Conservation (phyloP, 352 stramenopile genomes). For the Plasmopara muralis region DNA sequence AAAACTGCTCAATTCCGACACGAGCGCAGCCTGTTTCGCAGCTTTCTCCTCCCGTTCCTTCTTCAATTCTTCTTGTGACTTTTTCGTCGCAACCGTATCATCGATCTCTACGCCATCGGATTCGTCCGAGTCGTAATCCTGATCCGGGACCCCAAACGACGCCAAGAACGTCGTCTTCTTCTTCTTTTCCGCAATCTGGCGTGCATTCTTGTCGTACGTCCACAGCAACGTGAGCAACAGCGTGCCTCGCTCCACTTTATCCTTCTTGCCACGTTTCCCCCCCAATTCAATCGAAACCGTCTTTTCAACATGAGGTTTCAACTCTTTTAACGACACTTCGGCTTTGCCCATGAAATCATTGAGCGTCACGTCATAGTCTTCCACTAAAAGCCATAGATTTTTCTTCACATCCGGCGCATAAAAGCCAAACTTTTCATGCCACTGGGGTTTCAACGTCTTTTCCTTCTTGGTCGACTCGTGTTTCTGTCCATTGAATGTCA, state of each 20-base stretch:
- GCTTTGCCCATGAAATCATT: slow-evolving; percentile 80
- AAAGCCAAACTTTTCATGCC: slow-evolving; percentile 80
- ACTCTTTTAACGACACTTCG: slow-evolving; percentile 43
- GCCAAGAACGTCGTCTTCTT: slow-evolving; percentile 59
- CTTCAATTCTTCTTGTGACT: slow-evolving; percentile 59
- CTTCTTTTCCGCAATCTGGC: slow-evolving; percentile 62
- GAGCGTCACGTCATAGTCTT: slow-evolving; percentile 69
- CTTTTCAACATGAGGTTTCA: slow-evolving; percentile 50
- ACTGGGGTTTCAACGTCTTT: slow-evolving; percentile 61
- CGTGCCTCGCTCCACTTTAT: slow-evolving; percentile 54
- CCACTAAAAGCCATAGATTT: slow-evolving; percentile 47
- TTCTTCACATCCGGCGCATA: slow-evolving; percentile 49
- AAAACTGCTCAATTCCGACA: slow-evolving; percentile 69
- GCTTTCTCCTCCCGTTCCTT: slow-evolving; percentile 64
- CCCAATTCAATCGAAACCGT: slow-evolving; percentile 49
- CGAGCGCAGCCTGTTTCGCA: slow-evolving; percentile 67
- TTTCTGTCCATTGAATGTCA: slow-evolving; percentile 71
- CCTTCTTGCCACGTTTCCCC: slow-evolving; percentile 57
- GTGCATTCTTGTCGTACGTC: slow-evolving; percentile 43
- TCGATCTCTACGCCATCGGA: slow-evolving; percentile 58
- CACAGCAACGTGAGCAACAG: slow-evolving; percentile 53
- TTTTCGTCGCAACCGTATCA: slow-evolving; percentile 40
- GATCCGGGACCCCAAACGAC: slow-evolving; percentile 48
- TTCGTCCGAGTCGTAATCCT: slow-evolving; percentile 67
- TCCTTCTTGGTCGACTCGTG: slow-evolving; percentile 73